Evolutionary conservation across 2,329 filamentous ascomycete species (phyloP).

Genomic region (Sphaerulina populicola): DNA sequence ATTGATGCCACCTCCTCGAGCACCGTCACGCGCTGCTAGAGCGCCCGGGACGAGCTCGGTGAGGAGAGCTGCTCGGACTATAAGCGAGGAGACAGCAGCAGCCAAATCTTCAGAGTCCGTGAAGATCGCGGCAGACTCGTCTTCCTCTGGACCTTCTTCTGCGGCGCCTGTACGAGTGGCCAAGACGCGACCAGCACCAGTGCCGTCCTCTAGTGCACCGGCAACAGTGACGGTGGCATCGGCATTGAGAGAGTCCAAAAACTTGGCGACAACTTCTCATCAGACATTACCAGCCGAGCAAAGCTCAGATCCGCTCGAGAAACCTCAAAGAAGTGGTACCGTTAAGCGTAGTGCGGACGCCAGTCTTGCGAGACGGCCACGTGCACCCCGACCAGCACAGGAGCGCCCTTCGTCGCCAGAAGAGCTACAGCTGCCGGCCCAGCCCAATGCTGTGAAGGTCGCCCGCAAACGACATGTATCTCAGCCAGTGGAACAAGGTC

Average conservation of each 20-base stretch:
- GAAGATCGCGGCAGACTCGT: slow-evolving; percentile 21
- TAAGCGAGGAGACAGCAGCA: slow-evolving; percentile 29
- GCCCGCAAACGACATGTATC: slow-evolving; percentile 18
- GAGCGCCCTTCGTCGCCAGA: slow-evolving; percentile 25
- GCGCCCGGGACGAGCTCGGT: slow-evolving; percentile 24
- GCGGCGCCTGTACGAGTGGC: slow-evolving; percentile 20
- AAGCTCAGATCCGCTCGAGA: slow-evolving; percentile 24
- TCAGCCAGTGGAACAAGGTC: slow-evolving; percentile 22
- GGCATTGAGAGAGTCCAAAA: slow-evolving; percentile 22
- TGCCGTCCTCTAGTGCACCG: slow-evolving; percentile 13
- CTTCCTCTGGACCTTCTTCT: slow-evolving; percentile 13
- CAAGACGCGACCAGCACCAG: slow-evolving; percentile 18
- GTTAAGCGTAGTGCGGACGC: slow-evolving; percentile 31
- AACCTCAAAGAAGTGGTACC: slow-evolving; percentile 21
- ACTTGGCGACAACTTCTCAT: slow-evolving; percentile 19
- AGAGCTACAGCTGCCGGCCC: slow-evolving; percentile 9
- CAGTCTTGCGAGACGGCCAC: slow-evolving; percentile 32
- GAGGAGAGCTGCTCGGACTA: slow-evolving; percentile 27
- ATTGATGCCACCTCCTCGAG: slow-evolving; percentile 28
- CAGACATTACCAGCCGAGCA: slow-evolving; percentile 21
- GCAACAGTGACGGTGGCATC: slow-evolving; percentile 14
- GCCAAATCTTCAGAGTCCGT: slow-evolving; percentile 25
- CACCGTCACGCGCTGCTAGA: slow-evolving; percentile 22
- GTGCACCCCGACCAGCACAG: slow-evolving; percentile 22
- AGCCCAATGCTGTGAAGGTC: slow-evolving; percentile 17